Evolutionary conservation across 345 rosid genomes (phyloP).

Genomic region (Populus tremula): DNA sequence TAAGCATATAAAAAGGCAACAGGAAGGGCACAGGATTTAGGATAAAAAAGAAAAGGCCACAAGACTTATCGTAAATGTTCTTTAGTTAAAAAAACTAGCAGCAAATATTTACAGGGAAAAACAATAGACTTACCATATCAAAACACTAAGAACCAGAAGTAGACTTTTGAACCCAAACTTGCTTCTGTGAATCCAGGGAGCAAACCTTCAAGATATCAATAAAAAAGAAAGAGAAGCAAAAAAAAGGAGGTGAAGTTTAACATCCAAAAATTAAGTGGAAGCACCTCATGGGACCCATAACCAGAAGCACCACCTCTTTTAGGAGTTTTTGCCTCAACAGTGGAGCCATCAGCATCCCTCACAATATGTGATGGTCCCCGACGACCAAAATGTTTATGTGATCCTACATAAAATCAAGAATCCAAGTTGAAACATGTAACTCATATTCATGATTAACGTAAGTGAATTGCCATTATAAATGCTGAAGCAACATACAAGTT

Average conservation of each 20-base stretch:
- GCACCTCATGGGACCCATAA: constrained; percentile 59
- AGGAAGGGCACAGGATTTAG: neutral
- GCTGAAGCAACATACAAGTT: neutral
- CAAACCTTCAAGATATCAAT: constrained; percentile 10
- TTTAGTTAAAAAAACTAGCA: neutral
- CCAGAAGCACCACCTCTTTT: constrained; percentile 52
- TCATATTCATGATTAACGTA: neutral
- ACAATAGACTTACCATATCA: constrained; percentile 7
- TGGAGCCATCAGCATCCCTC: constrained; percentile 39
- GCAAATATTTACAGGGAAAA: too few relatives aligned
- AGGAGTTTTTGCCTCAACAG: constrained; percentile 46
- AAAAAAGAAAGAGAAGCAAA: neutral
- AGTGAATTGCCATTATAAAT: neutral
- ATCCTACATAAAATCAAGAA: constrained; percentile 35
- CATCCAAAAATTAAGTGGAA: constrained; percentile 17
- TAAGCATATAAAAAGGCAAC: neutral
- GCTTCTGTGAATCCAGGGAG: constrained; percentile 56
- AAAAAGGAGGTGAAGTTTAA: neutral
- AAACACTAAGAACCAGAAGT: constrained; percentile 51
- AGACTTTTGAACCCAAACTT: constrained; percentile 80
- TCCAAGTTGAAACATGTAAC: neutral
- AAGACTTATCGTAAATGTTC: neutral
- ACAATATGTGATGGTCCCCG: constrained; percentile 35
- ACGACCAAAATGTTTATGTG: constrained; percentile 40
- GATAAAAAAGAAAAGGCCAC: neutral